Conservation (phyloP, 1,284 basidiomycete species). For the Prillingera fragicola region DNA sequence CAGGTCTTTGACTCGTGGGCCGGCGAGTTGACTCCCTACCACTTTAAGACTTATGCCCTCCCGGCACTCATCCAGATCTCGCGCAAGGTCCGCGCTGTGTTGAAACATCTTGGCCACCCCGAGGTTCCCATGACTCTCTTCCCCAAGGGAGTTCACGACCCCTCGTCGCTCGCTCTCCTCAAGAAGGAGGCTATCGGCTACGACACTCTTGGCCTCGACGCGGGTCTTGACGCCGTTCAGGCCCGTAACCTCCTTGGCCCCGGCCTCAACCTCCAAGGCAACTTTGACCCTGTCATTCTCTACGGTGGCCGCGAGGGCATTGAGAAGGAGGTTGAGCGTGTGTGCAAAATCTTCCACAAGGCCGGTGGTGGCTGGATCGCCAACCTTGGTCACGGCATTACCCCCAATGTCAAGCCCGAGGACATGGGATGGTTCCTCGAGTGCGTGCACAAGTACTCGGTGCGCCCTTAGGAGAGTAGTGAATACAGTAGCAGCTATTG, state of each 20-base stretch:
- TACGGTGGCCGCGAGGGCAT: conserved; percentile 86
- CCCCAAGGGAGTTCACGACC: conserved; percentile 81
- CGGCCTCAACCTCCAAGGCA: conserved; percentile 78
- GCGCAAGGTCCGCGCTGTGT: conserved; percentile 57
- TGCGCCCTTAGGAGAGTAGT: conserved; percentile 12
- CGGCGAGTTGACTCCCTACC: conserved; percentile 77
- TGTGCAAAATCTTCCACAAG: conserved; percentile 66
- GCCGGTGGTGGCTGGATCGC: conserved; percentile 74
- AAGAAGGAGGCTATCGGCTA: conserved; percentile 58
- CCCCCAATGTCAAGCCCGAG: conserved; percentile 88
- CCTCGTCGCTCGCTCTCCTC: conserved; percentile 30
- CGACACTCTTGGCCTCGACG: conserved; percentile 82
- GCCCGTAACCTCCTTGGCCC: conserved; percentile 58
- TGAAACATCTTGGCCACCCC: conserved; percentile 56
- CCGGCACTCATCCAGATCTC: conserved; percentile 48
- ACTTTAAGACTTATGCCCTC: conserved; percentile 62
- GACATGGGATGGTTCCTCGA: conserved; percentile 85
- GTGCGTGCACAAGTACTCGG: conserved; percentile 74
- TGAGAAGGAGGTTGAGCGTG: conserved; percentile 75
- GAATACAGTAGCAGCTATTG: too few relatives aligned
- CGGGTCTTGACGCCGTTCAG: conserved; percentile 70
- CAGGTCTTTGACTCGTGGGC: conserved; percentile 97
- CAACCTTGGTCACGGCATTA: conserved; percentile 96
- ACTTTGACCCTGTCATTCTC: conserved; percentile 83
- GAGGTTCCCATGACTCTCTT: conserved; percentile 79